Evolutionary conservation across 2,329 filamentous ascomycete species (phyloP).

Genomic region (Colletotrichum sp.): DNA sequence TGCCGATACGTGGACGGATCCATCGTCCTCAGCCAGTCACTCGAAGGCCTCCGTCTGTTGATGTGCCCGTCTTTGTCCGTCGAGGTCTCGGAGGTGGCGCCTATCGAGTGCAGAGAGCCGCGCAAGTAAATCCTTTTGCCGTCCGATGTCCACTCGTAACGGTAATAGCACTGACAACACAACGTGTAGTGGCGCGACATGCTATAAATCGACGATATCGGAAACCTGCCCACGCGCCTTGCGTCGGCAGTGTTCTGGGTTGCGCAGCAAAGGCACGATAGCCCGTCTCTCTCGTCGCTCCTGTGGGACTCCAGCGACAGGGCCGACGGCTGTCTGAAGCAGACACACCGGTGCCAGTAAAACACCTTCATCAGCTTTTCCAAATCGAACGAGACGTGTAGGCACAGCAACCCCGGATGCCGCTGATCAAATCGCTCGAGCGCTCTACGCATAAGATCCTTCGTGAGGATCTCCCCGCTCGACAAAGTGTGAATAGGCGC

Average conservation of each 20-base stretch:
- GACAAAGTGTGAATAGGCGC: background rate
- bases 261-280: no score
- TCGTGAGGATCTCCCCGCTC: background rate
- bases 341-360: background rate
- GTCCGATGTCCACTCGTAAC: background rate
- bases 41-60: background rate
- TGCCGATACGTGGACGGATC: background rate
- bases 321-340: background rate
- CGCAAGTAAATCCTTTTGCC: background rate
- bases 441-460: accelerated
- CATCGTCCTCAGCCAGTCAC: background rate
- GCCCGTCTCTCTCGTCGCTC: background rate
- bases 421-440: background rate
- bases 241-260: no score
- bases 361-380: background rate
- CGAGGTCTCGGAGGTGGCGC: no score
- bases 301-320: background rate
- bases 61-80: no score
- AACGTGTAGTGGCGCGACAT: background rate
- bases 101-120: no score
- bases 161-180: background rate
- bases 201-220: background rate
- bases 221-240: background rate
- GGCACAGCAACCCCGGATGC: background rate
- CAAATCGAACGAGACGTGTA: background rate